These are phyloP conservation scores for Penicillium sp. DNA, from an alignment of 2,329 filamentous ascomycete genomes.

Conservation along the genomic window DNA sequence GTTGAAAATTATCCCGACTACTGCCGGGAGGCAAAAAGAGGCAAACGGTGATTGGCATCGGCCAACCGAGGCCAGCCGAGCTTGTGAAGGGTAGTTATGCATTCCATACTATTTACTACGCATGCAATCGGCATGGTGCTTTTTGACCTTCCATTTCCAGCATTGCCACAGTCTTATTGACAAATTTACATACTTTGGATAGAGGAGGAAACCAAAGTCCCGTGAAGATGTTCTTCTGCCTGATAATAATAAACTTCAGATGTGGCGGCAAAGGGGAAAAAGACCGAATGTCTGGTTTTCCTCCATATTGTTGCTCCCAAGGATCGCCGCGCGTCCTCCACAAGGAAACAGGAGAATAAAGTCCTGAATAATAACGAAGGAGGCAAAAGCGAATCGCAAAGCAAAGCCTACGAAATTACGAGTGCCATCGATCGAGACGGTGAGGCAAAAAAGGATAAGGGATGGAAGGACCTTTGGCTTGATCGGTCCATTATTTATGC, in stretches of 20 bases:
- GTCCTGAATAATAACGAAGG: neutral
- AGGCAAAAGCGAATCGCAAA: neutral
- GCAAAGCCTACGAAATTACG: neutral
- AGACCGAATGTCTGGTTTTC: neutral
- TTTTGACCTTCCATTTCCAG: conserved; percentile 18
- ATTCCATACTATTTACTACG: neutral
- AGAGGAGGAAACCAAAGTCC: neutral
- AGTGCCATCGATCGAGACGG: neutral
- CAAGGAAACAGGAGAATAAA: neutral
- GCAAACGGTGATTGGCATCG: conserved; percentile 7
- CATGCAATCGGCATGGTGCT: neutral
- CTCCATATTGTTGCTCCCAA: neutral
- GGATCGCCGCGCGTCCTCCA: neutral
- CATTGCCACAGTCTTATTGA: conserved; percentile 15
- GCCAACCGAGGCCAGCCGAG: conserved; percentile 23
- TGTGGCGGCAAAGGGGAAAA: conserved; percentile 7
- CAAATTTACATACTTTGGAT: neutral
- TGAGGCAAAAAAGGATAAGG: neutral
- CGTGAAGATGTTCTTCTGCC: conserved; percentile 14
- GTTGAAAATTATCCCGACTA: conserved; percentile 7
- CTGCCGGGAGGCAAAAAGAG: neutral
- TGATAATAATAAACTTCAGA: conserved; percentile 13
- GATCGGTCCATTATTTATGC: neutral
- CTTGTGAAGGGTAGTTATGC: conserved; percentile 14
- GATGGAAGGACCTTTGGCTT: neutral